Conservation (phyloP, 1,284 basidiomycete genomes). For the Trichosporon asahii region DNA sequence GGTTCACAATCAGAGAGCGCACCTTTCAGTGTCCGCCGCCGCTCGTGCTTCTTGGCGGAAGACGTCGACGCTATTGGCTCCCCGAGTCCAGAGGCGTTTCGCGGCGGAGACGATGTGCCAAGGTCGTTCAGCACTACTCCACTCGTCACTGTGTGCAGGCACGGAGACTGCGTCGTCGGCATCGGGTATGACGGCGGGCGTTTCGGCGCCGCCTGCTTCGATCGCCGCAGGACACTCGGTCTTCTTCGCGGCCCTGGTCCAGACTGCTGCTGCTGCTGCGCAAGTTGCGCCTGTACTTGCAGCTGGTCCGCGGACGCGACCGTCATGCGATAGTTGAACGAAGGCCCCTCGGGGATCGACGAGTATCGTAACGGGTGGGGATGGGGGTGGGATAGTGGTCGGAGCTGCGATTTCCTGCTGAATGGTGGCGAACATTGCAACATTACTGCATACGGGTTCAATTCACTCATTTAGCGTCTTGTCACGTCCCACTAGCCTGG, state of each 20-base stretch:
- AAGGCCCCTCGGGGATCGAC: background rate
- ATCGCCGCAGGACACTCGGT: slow-evolving; percentile 1
- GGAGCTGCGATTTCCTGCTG: background rate
- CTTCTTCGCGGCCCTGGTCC: background rate
- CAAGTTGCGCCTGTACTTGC: background rate
- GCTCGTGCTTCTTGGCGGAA: slow-evolving; percentile 4
- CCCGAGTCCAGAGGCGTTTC: too few species aligned
- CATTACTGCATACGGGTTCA: too few species aligned
- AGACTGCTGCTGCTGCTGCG: background rate
- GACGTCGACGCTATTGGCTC: background rate
- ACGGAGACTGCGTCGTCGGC: background rate
- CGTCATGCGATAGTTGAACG: slow-evolving; percentile 8
- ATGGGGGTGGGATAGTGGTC: background rate
- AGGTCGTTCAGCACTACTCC: slow-evolving; percentile 6
- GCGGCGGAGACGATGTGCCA: background rate
- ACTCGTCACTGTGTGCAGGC: background rate
- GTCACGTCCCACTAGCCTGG: too few species aligned
- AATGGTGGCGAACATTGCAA: background rate
- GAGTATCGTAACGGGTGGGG: slow-evolving; percentile 5
- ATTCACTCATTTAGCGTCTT: too few species aligned
- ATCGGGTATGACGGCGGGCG: background rate
- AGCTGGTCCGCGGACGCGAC: slow-evolving; percentile 5
- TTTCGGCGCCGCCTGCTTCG: background rate
- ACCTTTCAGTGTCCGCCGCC: slow-evolving; percentile 30
- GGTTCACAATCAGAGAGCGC: slow-evolving; percentile 27